phyloP scores from a whole-genome alignment of 2,329 filamentous ascomycete genomes.

The Exserohilum rostratum region DNA sequence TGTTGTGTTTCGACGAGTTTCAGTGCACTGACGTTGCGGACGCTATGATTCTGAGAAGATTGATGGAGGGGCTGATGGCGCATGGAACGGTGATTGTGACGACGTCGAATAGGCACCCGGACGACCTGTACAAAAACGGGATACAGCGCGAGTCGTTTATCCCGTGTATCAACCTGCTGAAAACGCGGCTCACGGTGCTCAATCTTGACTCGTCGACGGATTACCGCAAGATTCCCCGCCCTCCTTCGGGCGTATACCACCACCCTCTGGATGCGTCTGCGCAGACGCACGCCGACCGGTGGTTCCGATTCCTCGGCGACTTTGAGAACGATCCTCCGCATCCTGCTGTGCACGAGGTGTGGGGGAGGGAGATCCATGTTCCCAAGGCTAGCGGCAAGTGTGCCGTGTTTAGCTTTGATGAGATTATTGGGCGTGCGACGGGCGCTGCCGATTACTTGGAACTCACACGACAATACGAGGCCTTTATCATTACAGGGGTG shows the following conservation, averaged over 20 bases:
- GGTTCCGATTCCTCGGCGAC: slow-evolving; percentile 94
- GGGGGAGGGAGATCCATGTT: slow-evolving; percentile 89
- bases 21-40: slow-evolving; percentile 98
- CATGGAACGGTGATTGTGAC: slow-evolving; percentile 97
- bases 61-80: slow-evolving; percentile 90
- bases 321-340: slow-evolving; percentile 76
- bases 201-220: slow-evolving; percentile 95
- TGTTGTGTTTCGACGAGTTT: slow-evolving; percentile 98
- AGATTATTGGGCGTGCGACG: slow-evolving; percentile 86
- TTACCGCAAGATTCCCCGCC: slow-evolving; percentile 94
- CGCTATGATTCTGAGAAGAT: slow-evolving; percentile 91
- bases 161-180: slow-evolving; percentile 91
- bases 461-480: slow-evolving; percentile 84
- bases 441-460: slow-evolving; percentile 96
- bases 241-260: slow-evolving; percentile 92
- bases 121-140: slow-evolving; percentile 97
- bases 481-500: slow-evolving; percentile 89
- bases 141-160: slow-evolving; percentile 96
- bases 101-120: slow-evolving; percentile 94
- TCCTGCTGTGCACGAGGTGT: slow-evolving; percentile 79
- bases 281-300: slow-evolving; percentile 82
- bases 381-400: slow-evolving; percentile 86
- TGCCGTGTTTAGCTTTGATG: slow-evolving; percentile 90
- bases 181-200: slow-evolving; percentile 81
- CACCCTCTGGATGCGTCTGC: slow-evolving; percentile 82